A percentile compares a stretch with the other conserved stretches of the same genome.
Conservation (phyloP, 2,329 filamentous ascomycete species). For the Aureobasidium sp. region DNA sequence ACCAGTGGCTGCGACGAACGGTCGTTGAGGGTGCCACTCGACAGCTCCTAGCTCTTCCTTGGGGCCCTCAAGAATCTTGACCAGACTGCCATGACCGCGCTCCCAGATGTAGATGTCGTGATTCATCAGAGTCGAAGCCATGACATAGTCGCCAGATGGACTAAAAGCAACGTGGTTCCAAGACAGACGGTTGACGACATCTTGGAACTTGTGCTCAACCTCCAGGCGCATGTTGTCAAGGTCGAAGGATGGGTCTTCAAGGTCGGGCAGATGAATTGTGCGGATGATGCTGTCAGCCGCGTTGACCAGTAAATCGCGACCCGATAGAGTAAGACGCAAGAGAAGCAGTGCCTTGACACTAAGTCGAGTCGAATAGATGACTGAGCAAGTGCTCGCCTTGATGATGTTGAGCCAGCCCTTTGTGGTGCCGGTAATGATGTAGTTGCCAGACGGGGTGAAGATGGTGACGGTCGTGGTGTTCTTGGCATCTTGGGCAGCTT, state of each 20-base stretch:
- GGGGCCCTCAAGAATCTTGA: constrained; percentile 93
- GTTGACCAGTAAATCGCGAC: constrained; percentile 82
- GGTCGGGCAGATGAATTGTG: constrained; percentile 81
- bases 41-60: constrained; percentile 95
- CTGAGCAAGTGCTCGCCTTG: constrained; percentile 67
- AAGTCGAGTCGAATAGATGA: constrained; percentile 83
- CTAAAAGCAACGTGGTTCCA: constrained; percentile 99
- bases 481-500: constrained; percentile 64
- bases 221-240: constrained; percentile 81
- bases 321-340: constrained; percentile 73
- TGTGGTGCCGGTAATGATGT: constrained; percentile 86
- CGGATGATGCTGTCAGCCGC: constrained; percentile 91
- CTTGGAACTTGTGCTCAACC: constrained; percentile 96
- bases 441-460: constrained; percentile 75
- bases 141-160: constrained; percentile 88
- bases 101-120: constrained; percentile 99
- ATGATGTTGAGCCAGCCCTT: constrained; percentile 97
- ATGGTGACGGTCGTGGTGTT: constrained; percentile 90
- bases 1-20: constrained; percentile 82
- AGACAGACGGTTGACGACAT: constrained; percentile 85
- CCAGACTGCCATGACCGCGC: constrained; percentile 81
- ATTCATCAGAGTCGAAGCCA: constrained; percentile 95
- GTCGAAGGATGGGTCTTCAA: constrained; percentile 55
- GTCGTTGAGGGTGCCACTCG: constrained; percentile 89
- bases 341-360: constrained; percentile 83